Conservation (phyloP, 2,329 filamentous ascomycete genomes). For the Stagonosporopsis chrysanthemi region DNA sequence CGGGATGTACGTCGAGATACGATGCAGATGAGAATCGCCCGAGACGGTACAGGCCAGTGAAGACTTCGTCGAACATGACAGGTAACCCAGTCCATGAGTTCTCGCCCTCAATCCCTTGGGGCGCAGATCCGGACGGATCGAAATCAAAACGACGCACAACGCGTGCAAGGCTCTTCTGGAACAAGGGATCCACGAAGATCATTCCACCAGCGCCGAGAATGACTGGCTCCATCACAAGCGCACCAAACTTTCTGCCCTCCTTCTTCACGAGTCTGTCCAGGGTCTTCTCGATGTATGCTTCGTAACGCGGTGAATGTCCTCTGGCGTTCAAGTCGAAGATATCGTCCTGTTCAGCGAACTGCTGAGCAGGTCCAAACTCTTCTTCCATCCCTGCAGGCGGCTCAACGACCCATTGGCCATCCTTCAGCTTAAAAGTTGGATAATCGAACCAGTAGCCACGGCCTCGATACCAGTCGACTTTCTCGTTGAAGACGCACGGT, state of each 20-base stretch:
- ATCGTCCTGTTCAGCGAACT: slow-evolving; percentile 42
- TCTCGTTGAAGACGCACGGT: slow-evolving; percentile 78
- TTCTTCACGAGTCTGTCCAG: slow-evolving; percentile 61
- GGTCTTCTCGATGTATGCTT: slow-evolving; percentile 63
- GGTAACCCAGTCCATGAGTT: slow-evolving; percentile 75
- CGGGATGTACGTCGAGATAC: slow-evolving; percentile 72
- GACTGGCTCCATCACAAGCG: slow-evolving; percentile 80
- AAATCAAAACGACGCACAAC: slow-evolving; percentile 71
- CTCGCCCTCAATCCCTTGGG: background rate
- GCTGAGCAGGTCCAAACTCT: slow-evolving; percentile 54
- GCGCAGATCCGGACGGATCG: slow-evolving; percentile 29
- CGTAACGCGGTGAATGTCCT: slow-evolving; percentile 58
- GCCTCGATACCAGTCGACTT: slow-evolving; percentile 85
- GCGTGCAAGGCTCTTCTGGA: slow-evolving; percentile 74
- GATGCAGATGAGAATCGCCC: slow-evolving; percentile 74
- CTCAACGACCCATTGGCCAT: slow-evolving; percentile 71
- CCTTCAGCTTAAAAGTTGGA: slow-evolving; percentile 71
- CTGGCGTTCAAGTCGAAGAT: slow-evolving; percentile 53
- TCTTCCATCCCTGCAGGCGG: slow-evolving; percentile 59
- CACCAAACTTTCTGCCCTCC: slow-evolving; percentile 73
- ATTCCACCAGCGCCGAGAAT: slow-evolving; percentile 85
- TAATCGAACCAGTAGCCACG: slow-evolving; percentile 84
- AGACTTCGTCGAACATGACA: slow-evolving; percentile 85
- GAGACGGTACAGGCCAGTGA: slow-evolving; percentile 84
- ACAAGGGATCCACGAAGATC: slow-evolving; percentile 83